These are phyloP conservation scores for Populus nigra DNA, from an alignment of 345 rosid species.

Conservation along the genomic window DNA sequence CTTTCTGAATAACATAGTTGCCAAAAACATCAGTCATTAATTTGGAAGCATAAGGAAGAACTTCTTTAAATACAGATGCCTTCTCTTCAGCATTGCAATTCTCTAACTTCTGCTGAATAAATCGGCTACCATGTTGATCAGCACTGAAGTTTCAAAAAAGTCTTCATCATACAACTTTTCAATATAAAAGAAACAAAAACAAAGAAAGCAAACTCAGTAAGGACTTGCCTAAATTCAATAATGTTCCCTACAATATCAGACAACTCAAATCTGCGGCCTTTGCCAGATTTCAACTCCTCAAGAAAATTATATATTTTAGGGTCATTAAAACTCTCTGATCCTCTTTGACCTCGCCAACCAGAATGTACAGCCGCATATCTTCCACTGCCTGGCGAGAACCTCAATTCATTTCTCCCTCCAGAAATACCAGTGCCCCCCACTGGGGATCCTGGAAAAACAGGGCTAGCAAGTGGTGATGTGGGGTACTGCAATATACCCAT, in stretches of 20 bases:
- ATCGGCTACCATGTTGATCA: conserved; percentile 99
- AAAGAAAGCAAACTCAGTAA: conserved; percentile 12
- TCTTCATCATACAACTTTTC: conserved; percentile 12
- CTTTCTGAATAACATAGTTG: conserved; percentile 98
- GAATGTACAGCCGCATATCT: conserved; percentile 58
- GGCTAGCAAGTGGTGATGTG: conserved; percentile 62
- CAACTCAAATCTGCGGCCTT: conserved; percentile 75
- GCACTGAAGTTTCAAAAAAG: conserved; percentile 52
- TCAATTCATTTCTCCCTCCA: conserved; percentile 59
- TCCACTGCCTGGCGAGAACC: conserved; percentile 49
- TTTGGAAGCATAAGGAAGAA: conserved; percentile 81
- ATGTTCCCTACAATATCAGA: conserved; percentile 80
- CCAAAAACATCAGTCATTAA: conserved; percentile 98
- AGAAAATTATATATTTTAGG: conserved; percentile 70
- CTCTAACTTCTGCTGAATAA: conserved; percentile 96
- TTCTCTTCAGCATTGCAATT: conserved; percentile 74
- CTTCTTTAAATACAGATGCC: conserved; percentile 78
- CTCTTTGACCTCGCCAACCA: conserved; percentile 86
- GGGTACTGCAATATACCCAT: conserved; percentile 67
- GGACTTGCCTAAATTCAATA: conserved; percentile 81
- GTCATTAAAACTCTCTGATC: conserved; percentile 53
- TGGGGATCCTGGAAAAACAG: conserved; percentile 70
- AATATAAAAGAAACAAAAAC: conserved; percentile 1
- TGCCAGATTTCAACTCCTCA: conserved; percentile 85
- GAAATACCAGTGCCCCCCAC: conserved; percentile 50